Conservation (phyloP, 2,329 filamentous ascomycete species). For the Trichocomaceae sp. region DNA sequence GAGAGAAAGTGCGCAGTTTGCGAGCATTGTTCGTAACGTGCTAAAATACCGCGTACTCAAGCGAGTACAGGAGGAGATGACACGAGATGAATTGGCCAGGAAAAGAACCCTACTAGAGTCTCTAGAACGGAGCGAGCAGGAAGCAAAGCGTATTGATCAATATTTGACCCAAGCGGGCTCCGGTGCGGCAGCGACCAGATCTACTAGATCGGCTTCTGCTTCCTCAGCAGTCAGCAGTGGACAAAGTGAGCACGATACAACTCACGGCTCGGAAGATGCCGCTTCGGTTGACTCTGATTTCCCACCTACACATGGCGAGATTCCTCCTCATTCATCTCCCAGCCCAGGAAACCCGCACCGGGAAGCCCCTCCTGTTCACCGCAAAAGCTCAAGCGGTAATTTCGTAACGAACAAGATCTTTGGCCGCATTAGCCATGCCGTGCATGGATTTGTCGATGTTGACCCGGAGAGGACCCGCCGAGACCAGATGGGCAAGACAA, state of each 20-base stretch:
- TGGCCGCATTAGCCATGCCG: conserved; percentile 87
- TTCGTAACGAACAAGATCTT: conserved; percentile 93
- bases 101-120: conserved; percentile 77
- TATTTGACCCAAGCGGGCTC: conserved; percentile 63
- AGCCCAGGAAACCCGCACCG: conserved; percentile 59
- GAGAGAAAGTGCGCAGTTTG: conserved; percentile 95
- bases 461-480: conserved; percentile 88
- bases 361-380: conserved; percentile 51
- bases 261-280: conserved; percentile 65
- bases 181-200: conserved; percentile 37
- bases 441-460: conserved; percentile 92
- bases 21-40: conserved; percentile 83
- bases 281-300: conserved; percentile 95
- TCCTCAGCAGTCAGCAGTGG: conserved; percentile 43
- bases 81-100: conserved; percentile 82
- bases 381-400: conserved; percentile 75
- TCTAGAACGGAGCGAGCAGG: conserved; percentile 85
- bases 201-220: conserved; percentile 61
- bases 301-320: conserved; percentile 76
- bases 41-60: conserved; percentile 87
- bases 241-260: conserved; percentile 36
- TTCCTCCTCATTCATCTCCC: conserved; percentile 57
- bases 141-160: conserved; percentile 88
- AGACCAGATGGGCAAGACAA: conserved; percentile 92
- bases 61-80: conserved; percentile 95